These are phyloP conservation scores for Nicotiana obtusifolia DNA, from an alignment of 257 asterid genomes.

Conservation along the genomic window DNA sequence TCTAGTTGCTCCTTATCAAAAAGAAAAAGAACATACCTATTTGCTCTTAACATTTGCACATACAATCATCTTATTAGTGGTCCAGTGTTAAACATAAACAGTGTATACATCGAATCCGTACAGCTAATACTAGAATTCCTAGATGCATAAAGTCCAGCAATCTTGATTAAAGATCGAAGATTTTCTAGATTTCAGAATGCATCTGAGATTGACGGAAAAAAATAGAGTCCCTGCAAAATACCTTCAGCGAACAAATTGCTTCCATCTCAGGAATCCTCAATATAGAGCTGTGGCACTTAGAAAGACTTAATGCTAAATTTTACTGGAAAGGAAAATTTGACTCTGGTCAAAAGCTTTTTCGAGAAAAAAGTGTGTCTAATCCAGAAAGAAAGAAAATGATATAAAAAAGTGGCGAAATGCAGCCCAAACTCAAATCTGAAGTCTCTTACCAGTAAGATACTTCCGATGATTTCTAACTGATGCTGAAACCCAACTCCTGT, in stretches of 20 bases:
- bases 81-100: neutral
- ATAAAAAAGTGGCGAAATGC: neutral
- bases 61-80: neutral
- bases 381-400: neutral
- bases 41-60: neutral
- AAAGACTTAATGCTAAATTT: constrained; percentile 85
- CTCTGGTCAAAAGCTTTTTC: neutral
- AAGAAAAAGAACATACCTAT: neutral
- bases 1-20: neutral
- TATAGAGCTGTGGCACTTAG: constrained; percentile 81
- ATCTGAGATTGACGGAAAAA: neutral
- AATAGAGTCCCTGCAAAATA: constrained; percentile 12
- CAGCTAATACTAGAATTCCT: neutral
- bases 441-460: constrained; percentile 49
- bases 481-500: constrained; percentile 43
- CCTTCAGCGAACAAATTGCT: constrained; percentile 85
- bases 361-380: neutral
- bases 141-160: neutral
- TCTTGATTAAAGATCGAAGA: neutral
- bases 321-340: constrained; percentile 37
- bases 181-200: neutral
- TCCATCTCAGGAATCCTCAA: constrained; percentile 85
- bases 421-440: neutral
- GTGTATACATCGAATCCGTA: neutral
- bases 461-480: constrained; percentile 35